Percentiles rank a stretch among this genome's conserved stretches.
These are phyloP conservation scores for Crassisporium funariophilum DNA, from an alignment of 768 basidiomycete genomes.

Conservation along the genomic window DNA sequence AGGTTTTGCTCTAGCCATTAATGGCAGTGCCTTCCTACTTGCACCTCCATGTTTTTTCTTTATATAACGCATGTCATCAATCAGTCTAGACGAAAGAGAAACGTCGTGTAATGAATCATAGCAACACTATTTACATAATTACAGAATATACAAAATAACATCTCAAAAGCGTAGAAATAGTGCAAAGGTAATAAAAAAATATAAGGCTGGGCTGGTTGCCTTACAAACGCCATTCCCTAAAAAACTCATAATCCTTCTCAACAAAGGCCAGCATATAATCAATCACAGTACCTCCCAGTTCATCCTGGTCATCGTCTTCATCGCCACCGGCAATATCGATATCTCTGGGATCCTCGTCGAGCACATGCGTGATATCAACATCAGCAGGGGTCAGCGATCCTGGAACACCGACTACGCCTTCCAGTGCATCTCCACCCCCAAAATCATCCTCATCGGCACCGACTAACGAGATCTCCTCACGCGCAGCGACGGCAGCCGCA, in stretches of 20 bases:
- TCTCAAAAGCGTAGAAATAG: no score
- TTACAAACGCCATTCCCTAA: slow-evolving; percentile 70
- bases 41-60: no score
- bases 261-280: slow-evolving; percentile 85
- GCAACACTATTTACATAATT: no score
- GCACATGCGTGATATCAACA: slow-evolving; percentile 28
- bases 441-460: slow-evolving; percentile 86
- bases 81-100: no score
- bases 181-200: not conserved
- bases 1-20: no score
- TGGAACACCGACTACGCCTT: not conserved
- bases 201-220: not conserved
- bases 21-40: no score
- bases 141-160: no score
- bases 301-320: slow-evolving; percentile 45
- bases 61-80: no score
- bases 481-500: slow-evolving; percentile 77
- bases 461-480: slow-evolving; percentile 70
- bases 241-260: slow-evolving; percentile 64
- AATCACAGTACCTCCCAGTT: slow-evolving; percentile 72
- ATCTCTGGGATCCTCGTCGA: slow-evolving; percentile 22
- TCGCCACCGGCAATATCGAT: slow-evolving; percentile 31
- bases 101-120: no score
- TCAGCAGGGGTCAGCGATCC: slow-evolving; percentile 16
- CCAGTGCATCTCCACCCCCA: slow-evolving; percentile 33